Conservation (phyloP, 306 rosid species). For the Prunus kanzakura region DNA sequence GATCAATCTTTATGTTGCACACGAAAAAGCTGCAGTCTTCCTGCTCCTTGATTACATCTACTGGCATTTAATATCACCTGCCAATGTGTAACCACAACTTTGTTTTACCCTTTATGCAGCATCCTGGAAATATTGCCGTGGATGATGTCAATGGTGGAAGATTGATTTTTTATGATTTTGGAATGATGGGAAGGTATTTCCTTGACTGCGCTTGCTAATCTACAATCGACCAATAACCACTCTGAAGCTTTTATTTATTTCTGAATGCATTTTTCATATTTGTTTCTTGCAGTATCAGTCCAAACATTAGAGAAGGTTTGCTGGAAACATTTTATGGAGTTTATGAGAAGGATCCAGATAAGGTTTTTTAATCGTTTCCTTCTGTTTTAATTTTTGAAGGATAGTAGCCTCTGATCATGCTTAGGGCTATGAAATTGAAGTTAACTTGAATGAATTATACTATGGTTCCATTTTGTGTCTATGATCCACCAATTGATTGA, state of each 20-base stretch:
- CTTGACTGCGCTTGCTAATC: constrained; percentile 15
- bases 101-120: constrained; percentile 50
- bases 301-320: constrained; percentile 91
- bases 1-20: background rate
- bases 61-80: background rate
- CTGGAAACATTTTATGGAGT: constrained; percentile 92
- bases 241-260: constrained; percentile 19
- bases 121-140: constrained; percentile 98
- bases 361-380: constrained; percentile 43
- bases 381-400: background rate
- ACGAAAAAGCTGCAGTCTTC: background rate
- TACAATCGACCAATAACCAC: constrained; percentile 10
- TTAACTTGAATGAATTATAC: constrained; percentile 13
- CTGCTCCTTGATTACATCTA: constrained; percentile 17
- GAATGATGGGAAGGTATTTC: constrained; percentile 98
- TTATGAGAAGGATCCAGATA: constrained; percentile 95
- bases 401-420: constrained; percentile 4
- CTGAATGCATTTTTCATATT: constrained; percentile 14
- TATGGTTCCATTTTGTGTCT: constrained; percentile 1
- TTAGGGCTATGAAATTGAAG: background rate
- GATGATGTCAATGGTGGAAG: constrained; percentile 99
- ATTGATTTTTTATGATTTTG: constrained; percentile 98
- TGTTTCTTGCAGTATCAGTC: constrained; percentile 71
- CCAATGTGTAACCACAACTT: background rate
- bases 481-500: constrained; percentile 25